Base-by-base conservation (phyloP, 2,329 filamentous ascomycete species). In the Stromatinia cepivora region DNA sequence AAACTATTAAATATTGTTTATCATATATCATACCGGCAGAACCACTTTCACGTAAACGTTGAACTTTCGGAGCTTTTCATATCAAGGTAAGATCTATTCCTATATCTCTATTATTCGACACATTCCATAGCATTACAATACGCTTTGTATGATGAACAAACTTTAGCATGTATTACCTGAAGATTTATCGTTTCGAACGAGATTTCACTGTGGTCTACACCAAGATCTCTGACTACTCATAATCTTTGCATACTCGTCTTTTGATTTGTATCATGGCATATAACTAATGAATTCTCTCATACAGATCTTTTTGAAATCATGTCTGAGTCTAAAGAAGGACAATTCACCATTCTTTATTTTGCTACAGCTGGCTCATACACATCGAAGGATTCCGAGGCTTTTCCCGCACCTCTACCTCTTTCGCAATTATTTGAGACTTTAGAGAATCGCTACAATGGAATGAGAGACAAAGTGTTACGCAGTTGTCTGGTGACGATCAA, bases 271-370 rank as follows among this genome's bases (percentile, higher is more conserved):
- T 20, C 46, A 50, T 66, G 34, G 34, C 34, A 34, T 22, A 8
- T 28, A 9, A 42, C 61, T 69, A 28, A 69, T 50, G n/a, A n/a
- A 31, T 4, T 20, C 17, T 31, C 25, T 46, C 45, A 17, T 45
- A 54, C 17, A 58, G 67, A 36, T 52, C 36, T 50, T 52, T 5
- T 45, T 15, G 17, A 42, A 10, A 28, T 10, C 52, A 77, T 73
- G 72, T 66, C 71, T 42, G 52, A 67, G 22, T 68, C 70, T 39
- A 58, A 71, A 13, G 58, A 81, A 56, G 89, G 86, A n/a, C 86
- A 92, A 73, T 96, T 95, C 81, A 91, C 86, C 69, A 82, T 96
- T 58, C 86, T 95, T 68, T 96, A 94, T 81, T 96, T 96, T 81
- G 92, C 92, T 70, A 86, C 87, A 71, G 91, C 92, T 20, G 85